phyloP scores from a whole-genome alignment of 2,329 filamentous ascomycete species.

The Aspergillus persii region DNA sequence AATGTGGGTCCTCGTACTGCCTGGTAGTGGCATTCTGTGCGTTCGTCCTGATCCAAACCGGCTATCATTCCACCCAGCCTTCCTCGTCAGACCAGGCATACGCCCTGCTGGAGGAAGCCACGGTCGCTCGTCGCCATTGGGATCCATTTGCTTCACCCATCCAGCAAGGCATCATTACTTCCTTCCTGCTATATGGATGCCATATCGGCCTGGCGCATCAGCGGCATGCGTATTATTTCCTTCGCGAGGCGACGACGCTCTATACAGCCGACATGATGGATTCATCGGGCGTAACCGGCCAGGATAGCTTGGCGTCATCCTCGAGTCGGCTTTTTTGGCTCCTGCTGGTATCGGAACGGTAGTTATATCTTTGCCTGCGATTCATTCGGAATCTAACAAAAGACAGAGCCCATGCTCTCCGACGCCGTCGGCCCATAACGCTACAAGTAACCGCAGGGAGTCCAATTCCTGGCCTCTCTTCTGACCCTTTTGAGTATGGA shows the following conservation, averaged over 20 bases:
- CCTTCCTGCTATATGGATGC: constrained; percentile 69
- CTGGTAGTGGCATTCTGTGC: constrained; percentile 39
- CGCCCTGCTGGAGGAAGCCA: constrained; percentile 27
- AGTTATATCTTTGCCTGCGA: constrained; percentile 15
- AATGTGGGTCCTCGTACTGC: constrained; percentile 25
- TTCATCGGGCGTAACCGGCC: constrained; percentile 48
- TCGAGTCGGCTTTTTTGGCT: constrained; percentile 64
- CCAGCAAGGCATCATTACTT: constrained; percentile 54
- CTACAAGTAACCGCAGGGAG: constrained; percentile 56
- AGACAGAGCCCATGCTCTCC: constrained; percentile 59
- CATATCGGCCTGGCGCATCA: constrained; percentile 66
- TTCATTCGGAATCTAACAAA: neutral
- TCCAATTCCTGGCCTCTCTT: constrained; percentile 49
- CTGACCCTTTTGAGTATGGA: constrained; percentile 56
- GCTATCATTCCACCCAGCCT: constrained; percentile 12
- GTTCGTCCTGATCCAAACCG: constrained; percentile 31
- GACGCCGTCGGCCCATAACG: constrained; percentile 62
- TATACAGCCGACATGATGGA: constrained; percentile 52
- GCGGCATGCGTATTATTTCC: constrained; percentile 69
- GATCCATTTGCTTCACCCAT: constrained; percentile 21
- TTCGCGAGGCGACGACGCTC: constrained; percentile 70
- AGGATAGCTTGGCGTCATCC: constrained; percentile 32
- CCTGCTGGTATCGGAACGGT: constrained; percentile 64
- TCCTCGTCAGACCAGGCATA: constrained; percentile 6
- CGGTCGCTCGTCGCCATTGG: constrained; percentile 21